Base-by-base conservation (phyloP, 2,329 filamentous ascomycete species). In the Akanthomyces lecanii region DNA sequence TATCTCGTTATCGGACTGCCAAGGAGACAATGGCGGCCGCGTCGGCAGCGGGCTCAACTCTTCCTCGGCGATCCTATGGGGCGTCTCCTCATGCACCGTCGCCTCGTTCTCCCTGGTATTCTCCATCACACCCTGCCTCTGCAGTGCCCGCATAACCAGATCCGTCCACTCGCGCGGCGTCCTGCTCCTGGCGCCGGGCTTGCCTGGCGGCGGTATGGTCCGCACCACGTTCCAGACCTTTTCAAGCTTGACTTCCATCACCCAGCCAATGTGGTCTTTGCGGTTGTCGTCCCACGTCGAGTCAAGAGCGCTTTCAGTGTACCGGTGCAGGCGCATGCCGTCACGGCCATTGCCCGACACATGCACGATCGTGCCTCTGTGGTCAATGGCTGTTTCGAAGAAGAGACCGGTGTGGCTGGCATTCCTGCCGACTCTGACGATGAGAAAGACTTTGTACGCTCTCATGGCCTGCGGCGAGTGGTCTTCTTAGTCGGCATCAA, bases 381-480 rank as follows among this genome's bases (percentile, higher is more conserved):
- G 28, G 51, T 56, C 59, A n/a, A 51, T 23, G 18, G 14, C 25
- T 16, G 44, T 50, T 14, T 61, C 63, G 50, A 57, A 48, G 57
- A 64, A 65, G 61, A 64, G 59, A 18, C 51, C 63, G 45, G 10
- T 12, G 11, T 62, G 57, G 40, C 38, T 25, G 25, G 30, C 21
- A 25, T 45, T 28, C 12, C 57, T n/a, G 23, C 30, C 38, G 14
- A 12, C n/a, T 23, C 54, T 40, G 50, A 59, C 23, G 21, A 59
- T 30, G 38, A 25, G 16, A 30, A 45, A 57, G 11, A 42, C 56
- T 11, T 60, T 58, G 56, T 63, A 60, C 14, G 51, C 18, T 44
- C 51, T 52, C 38, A 63, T 61, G 28, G 11, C 30, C 21, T 25
- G 42, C 25, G 12, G 30, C n/a, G 14, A 14, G 33, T 30, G 5